Evolutionary conservation across 257 asterid genomes (phyloP).

Genomic region (Gardenia jasminoides): DNA sequence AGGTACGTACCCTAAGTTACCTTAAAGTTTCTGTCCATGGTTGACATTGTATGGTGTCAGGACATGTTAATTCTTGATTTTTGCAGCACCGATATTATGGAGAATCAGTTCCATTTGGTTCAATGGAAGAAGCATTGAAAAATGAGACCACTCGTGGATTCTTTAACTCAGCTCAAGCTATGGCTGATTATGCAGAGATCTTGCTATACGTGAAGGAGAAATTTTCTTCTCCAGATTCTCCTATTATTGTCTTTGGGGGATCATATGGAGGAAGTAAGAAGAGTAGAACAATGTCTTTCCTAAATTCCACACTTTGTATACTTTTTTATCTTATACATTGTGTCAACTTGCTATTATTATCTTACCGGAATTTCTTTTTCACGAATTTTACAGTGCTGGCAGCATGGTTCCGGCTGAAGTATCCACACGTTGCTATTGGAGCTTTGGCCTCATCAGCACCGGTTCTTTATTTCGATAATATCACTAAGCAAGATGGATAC

Average conservation of each 20-base stretch:
- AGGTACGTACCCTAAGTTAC: slow-evolving; percentile 65
- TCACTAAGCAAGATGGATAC: slow-evolving; percentile 20
- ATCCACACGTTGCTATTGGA: slow-evolving; percentile 28
- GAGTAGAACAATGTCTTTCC: not conserved
- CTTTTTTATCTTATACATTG: too few species aligned
- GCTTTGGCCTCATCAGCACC: slow-evolving; percentile 32
- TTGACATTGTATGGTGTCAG: too few species aligned
- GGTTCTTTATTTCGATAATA: slow-evolving; percentile 27
- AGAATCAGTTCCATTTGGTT: slow-evolving; percentile 19
- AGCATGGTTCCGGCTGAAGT: slow-evolving; percentile 31
- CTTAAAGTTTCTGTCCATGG: not conserved
- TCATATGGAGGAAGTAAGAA: slow-evolving; percentile 52
- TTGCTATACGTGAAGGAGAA: not conserved
- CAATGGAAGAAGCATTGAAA: slow-evolving; percentile 10
- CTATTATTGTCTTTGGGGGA: slow-evolving; percentile 16
- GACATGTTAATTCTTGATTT: not conserved
- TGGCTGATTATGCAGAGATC: slow-evolving; percentile 20
- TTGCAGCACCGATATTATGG: slow-evolving; percentile 28
- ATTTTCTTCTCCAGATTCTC: slow-evolving; percentile 5
- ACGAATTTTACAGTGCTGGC: slow-evolving; percentile 24
- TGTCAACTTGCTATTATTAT: too few species aligned
- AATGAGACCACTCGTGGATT: slow-evolving; percentile 5
- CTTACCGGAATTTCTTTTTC: too few species aligned
- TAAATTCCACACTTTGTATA: not conserved
- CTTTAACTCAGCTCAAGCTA: slow-evolving; percentile 16